Evolutionary conservation across 176 grass and related monocot species (phyloP).

Genomic region (Metroxylon sagu): DNA sequence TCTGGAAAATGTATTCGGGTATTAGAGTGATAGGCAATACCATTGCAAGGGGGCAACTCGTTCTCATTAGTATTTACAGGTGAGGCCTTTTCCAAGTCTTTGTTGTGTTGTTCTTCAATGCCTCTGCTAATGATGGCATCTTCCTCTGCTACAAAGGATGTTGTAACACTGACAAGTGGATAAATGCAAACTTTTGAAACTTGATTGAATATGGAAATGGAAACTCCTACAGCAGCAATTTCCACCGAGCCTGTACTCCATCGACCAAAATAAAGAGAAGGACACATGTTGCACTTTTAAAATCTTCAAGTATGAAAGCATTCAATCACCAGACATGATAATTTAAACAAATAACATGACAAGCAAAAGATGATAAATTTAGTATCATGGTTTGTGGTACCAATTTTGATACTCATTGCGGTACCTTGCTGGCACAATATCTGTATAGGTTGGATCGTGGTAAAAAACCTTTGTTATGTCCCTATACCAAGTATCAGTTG

Average conservation of each 20-base stretch:
- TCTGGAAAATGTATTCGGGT: too few species aligned
- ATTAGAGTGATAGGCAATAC: not conserved
- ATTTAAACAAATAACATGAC: too few species aligned
- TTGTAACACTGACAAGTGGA: constrained; percentile 90
- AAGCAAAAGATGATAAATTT: too few species aligned
- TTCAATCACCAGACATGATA: not conserved
- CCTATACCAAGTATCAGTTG: too few species aligned
- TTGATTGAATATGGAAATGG: constrained; percentile 97
- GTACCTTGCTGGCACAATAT: too few species aligned
- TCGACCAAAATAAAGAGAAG: not conserved
- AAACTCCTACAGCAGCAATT: constrained; percentile 84
- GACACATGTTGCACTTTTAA: not conserved
- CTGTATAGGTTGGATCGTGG: too few species aligned
- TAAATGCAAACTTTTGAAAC: constrained; percentile 93
- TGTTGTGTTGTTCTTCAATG: constrained; percentile 36
- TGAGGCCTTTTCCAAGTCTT: constrained; percentile 61
- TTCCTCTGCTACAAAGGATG: constrained; percentile 97
- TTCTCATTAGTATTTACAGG: constrained; percentile 23
- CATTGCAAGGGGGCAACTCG: constrained; percentile 27
- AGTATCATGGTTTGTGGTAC: too few species aligned
- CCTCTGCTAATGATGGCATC: constrained; percentile 69
- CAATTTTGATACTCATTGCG: too few species aligned
- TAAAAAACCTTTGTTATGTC: too few species aligned
- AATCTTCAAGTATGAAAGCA: not conserved
- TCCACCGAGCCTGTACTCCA: constrained; percentile 55